phyloP scores from a whole-genome alignment of 2,329 filamentous ascomycete species.

The Fusarium humuli region DNA sequence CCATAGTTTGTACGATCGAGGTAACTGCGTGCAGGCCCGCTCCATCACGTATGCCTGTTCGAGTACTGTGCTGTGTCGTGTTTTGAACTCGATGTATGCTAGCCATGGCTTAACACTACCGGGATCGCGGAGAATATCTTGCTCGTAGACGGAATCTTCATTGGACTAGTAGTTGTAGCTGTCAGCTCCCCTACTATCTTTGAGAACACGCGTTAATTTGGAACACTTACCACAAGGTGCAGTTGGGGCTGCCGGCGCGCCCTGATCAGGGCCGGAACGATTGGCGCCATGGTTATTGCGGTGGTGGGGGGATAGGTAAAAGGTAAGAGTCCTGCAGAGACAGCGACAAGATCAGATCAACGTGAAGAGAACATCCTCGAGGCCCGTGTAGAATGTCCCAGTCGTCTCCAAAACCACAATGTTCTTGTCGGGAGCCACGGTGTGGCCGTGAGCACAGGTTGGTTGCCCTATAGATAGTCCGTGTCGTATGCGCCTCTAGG shows the following conservation, averaged over 20 bases:
- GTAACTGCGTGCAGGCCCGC: conserved; percentile 87
- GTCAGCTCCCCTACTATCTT: conserved; percentile 43
- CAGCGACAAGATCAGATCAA: conserved; percentile 23
- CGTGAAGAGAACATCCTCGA: conserved; percentile 42
- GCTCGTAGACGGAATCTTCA: conserved; percentile 95
- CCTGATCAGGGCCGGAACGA: conserved; percentile 46
- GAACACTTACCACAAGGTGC: conserved; percentile 60
- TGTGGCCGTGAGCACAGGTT: conserved; percentile 7
- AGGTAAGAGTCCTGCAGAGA: conserved; percentile 14
- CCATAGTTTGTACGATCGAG: conserved; percentile 98
- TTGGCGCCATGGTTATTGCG: conserved; percentile 40
- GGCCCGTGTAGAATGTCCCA: conserved; percentile 16
- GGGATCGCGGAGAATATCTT: conserved; percentile 88
- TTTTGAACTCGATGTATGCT: conserved; percentile 91
- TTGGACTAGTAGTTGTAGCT: conserved; percentile 67
- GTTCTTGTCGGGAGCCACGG: not conserved
- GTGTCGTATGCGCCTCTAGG: conserved; percentile 1
- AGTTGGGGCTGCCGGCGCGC: conserved; percentile 60
- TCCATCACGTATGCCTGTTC: conserved; percentile 92
- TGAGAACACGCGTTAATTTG: not conserved
- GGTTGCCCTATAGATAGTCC: not conserved
- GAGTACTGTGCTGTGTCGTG: conserved; percentile 82
- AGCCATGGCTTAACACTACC: conserved; percentile 94
- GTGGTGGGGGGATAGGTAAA: not conserved
- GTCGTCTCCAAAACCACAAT: not conserved